Evolutionary conservation across 805 yeast species (phyloP).

Genomic region (Blastobotrys mokoenaii): DNA sequence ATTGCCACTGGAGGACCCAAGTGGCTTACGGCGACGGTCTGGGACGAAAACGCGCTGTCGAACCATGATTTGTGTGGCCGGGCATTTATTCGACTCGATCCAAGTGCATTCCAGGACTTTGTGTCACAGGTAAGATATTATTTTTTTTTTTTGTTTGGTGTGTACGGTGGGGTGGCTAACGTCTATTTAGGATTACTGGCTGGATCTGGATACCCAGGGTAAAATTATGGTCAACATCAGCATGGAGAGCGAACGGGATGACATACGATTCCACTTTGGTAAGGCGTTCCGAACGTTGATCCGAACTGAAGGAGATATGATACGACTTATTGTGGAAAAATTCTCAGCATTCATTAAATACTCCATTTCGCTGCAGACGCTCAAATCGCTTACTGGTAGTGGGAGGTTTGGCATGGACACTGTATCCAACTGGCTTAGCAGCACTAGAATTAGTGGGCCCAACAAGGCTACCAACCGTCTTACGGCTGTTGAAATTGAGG

Average conservation of each 20-base stretch:
- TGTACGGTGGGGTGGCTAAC: background rate
- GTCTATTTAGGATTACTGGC: slow-evolving; percentile 36
- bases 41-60: slow-evolving; percentile 54
- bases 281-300: slow-evolving; percentile 58
- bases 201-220: slow-evolving; percentile 64
- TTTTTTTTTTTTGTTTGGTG: background rate
- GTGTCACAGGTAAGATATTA: slow-evolving; percentile 37
- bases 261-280: slow-evolving; percentile 76
- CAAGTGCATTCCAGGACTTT: slow-evolving; percentile 53
- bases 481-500: slow-evolving; percentile 38
- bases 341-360: slow-evolving; percentile 56
- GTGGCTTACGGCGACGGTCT: slow-evolving; percentile 51
- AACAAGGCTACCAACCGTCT: slow-evolving; percentile 10
- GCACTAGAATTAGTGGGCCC: slow-evolving; percentile 9
- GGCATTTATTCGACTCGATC: slow-evolving; percentile 51
- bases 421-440: slow-evolving; percentile 29
- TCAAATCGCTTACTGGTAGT: slow-evolving; percentile 37
- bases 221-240: slow-evolving; percentile 56
- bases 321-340: slow-evolving; percentile 63
- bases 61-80: slow-evolving; percentile 62
- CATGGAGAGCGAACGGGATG: slow-evolving; percentile 70
- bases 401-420: slow-evolving; percentile 21
- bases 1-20: slow-evolving; percentile 35
- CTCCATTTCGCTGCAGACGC: slow-evolving; percentile 48
- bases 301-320: slow-evolving; percentile 57